These are phyloP conservation scores for Nannochloropsis granulata DNA, from an alignment of 108 stramenopile species.

Conservation along the genomic window DNA sequence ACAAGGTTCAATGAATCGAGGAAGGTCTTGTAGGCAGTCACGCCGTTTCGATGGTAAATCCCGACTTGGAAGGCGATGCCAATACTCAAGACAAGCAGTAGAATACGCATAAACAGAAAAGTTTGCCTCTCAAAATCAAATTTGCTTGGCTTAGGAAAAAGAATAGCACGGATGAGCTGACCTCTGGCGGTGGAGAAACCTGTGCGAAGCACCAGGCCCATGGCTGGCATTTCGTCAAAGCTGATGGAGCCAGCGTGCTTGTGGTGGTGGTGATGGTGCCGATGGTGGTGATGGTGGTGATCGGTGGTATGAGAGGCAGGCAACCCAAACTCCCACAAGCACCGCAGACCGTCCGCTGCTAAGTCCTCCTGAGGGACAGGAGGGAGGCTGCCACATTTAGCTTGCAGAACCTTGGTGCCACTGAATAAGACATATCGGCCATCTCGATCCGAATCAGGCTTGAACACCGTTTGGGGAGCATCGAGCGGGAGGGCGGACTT, in stretches of 20 bases:
- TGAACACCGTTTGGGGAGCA: not conserved
- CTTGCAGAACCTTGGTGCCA: not conserved
- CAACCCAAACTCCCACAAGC: not conserved
- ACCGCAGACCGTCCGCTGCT: not conserved
- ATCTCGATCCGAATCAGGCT: not conserved
- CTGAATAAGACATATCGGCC: not conserved
- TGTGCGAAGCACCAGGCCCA: not conserved
- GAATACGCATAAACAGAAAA: not conserved
- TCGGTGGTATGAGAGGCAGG: not conserved
- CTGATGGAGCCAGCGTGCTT: not conserved
- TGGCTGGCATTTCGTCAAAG: not conserved
- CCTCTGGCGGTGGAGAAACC: not conserved
- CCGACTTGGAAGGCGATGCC: not conserved
- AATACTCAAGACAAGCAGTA: not conserved
- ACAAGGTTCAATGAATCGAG: not conserved
- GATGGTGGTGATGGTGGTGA: not conserved
- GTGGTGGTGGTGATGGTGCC: not conserved
- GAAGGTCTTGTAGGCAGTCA: not conserved
- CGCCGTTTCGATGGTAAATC: not conserved
- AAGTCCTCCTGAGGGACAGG: not conserved
- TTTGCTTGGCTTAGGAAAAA: not conserved
- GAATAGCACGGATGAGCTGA: not conserved
- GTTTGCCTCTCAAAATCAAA: not conserved
- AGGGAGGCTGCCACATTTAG: not conserved
- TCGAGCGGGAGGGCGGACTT: conserved; percentile 45